A percentile compares a stretch with the other conserved stretches of the same genome.
These are phyloP conservation scores for Poa annua DNA, from an alignment of 176 grass and related monocot genomes.

Conservation along the genomic window DNA sequence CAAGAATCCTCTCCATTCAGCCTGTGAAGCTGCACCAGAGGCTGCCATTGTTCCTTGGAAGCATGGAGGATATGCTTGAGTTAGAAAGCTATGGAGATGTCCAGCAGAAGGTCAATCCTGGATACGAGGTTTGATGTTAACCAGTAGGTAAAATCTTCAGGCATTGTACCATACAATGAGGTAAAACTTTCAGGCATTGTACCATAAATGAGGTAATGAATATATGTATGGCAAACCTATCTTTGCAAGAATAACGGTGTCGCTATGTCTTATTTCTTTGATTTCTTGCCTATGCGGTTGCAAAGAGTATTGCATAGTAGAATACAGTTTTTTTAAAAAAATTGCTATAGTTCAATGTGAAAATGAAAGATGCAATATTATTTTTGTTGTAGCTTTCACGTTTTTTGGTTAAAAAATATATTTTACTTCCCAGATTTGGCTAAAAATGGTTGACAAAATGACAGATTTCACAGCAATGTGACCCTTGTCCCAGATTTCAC, in stretches of 20 bases:
- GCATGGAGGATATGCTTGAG: slow-evolving; percentile 88
- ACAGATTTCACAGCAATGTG: too few relatives aligned
- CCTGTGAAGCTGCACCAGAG: slow-evolving; percentile 94
- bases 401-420: background rate
- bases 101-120: slow-evolving; percentile 95
- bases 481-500: too few relatives aligned
- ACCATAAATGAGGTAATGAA: slow-evolving; percentile 9
- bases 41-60: slow-evolving; percentile 84
- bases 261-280: background rate
- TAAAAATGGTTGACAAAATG: background rate
- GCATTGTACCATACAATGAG: slow-evolving; percentile 24
- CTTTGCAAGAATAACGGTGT: background rate
- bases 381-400: background rate
- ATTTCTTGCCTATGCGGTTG: background rate
- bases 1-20: slow-evolving; percentile 77
- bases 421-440: background rate
- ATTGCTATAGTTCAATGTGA: background rate
- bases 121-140: slow-evolving; percentile 69
- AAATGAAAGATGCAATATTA: background rate
- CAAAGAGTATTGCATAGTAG: background rate
- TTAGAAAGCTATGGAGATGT: slow-evolving; percentile 86
- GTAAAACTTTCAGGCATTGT: slow-evolving; percentile 2
- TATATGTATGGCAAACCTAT: background rate
- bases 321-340: background rate
- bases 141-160: slow-evolving; percentile 12